These are phyloP conservation scores for Fusarium algeriense DNA, from an alignment of 2,329 filamentous ascomycete genomes.

Conservation along the genomic window DNA sequence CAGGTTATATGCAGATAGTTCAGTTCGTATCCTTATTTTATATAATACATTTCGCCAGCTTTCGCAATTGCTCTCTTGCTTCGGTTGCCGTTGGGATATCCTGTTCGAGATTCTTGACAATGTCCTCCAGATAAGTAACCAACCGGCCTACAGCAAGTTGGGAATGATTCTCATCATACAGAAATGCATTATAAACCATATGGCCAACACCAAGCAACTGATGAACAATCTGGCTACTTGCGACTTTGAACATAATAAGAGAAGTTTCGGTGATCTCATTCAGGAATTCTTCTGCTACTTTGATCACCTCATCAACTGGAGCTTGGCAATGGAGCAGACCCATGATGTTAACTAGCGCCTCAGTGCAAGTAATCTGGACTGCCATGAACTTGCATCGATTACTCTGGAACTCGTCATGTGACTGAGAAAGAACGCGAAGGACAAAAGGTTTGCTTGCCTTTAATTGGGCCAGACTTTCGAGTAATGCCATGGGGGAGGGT, in stretches of 20 bases:
- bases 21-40: neutral
- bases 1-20: neutral
- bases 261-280: neutral
- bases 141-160: neutral
- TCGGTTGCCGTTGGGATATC: neutral
- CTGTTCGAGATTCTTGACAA: conserved; percentile 1
- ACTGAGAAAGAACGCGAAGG: neutral
- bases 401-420: neutral
- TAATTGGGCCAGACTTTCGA: neutral
- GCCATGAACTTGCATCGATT: neutral
- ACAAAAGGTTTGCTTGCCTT: neutral
- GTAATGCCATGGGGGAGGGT: neutral
- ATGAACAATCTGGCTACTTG: neutral
- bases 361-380: conserved; percentile 1
- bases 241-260: conserved; percentile 4
- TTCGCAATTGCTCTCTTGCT: neutral
- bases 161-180: neutral
- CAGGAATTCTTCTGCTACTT: neutral
- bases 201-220: neutral
- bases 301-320: neutral
- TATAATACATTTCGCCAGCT: neutral
- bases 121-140: neutral
- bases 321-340: neutral
- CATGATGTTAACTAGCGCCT: conserved; percentile 1
- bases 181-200: conserved; percentile 11